Evolutionary conservation across 495 filamentous ascomycete genomes (phyloP), one percentile per base, ranked within the genome.

Genomic region (Podospora fimiseda): DNA sequence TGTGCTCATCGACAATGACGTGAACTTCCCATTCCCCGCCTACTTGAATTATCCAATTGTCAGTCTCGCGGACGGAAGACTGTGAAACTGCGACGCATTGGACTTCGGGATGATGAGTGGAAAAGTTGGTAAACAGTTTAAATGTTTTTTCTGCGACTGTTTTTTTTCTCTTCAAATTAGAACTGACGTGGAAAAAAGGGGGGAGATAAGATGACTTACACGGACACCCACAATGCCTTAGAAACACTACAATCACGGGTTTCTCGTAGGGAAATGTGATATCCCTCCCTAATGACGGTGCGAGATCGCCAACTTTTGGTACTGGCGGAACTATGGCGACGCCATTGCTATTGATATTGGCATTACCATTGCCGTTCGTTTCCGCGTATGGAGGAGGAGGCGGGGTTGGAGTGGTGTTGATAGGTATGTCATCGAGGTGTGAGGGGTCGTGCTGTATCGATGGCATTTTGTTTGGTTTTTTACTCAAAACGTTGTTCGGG

Each of bases 61-160:
- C 69, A 0, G 82, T 84, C 0, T 73, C 69, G 18, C 63, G 59
- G 13, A 61, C 48, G n/a, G 73, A 66, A 19, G 73, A 77, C 58
- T 84, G 81, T 4, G 81, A 83, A 9, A 84, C 63, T 22, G 80
- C 80, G 40, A 83, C 63, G 70, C 77, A 83, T 53, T 70, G 62
- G 1, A 83, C 61, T n/a, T 73, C 57, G 0, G 71, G 70, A 58
- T 84, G 65, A 8, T 62, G 44, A 20, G 53, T 58, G 9, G 81
- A 33, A 11, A 33, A 33, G 11, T 33, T 33, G 18, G 76, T 71
- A 9, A 84, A 64, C 16, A 57, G 53, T 15, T 70, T 60, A 67
- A 80, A 80, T 22, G 77, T 75, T 59, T 83, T 82, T 56, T 83
- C 81, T n/a, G 81, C 79, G 60, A 82, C 77, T 77, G 39, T 30